Evolutionary conservation across 768 basidiomycete species (phyloP), one percentile per base, ranked within the genome.

Genomic region (Cantharellus cinnabarinus): DNA sequence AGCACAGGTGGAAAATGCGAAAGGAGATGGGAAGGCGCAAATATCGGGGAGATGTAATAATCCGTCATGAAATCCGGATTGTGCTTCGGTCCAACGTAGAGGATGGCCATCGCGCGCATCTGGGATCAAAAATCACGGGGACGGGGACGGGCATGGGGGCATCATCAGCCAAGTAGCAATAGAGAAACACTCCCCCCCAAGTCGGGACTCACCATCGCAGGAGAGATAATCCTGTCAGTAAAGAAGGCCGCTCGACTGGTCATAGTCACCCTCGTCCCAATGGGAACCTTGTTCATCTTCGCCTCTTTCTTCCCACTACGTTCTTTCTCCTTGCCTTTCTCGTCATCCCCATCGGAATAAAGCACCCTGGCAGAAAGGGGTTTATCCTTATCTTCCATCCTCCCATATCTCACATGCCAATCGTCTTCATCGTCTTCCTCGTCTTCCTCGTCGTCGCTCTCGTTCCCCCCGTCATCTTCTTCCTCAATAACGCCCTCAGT

Each of bases 61-160:
- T 99, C 93, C 15, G 84, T 85, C 59, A 81, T 79, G 68, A 99
- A 93, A 69, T 98, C 91, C 4, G 95, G 95, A 68, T 89, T 85
- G 57, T 82, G 83, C 66, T 87, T 80, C 0, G 95, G 94, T 1
- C 94, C 94, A 61, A 99, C 85, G 71, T 95, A 95, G 63, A 94
- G 72, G 67, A 95, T 93, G 2, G 94, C 94, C 95, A 99, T 99
- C 0, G 94, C 93, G 41, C 95, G 87, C 89, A 97, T 97, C 94
- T 98, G 65, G n/a, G 50, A 54, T 10, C 38, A 37, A 10, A 37
- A 10, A 54, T 37, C 20, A 29, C 20, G 20, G 20, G 20, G 0
- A 29, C 20, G 20, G 20, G 20, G 20, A 29, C 20, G 20, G 20
- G 20, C 20, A 29, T 29, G 20, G 20, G 20, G 20, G 20, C 20